Conservation (phyloP, 352 stramenopile genomes). For the Phytophthora ramorum region DNA sequence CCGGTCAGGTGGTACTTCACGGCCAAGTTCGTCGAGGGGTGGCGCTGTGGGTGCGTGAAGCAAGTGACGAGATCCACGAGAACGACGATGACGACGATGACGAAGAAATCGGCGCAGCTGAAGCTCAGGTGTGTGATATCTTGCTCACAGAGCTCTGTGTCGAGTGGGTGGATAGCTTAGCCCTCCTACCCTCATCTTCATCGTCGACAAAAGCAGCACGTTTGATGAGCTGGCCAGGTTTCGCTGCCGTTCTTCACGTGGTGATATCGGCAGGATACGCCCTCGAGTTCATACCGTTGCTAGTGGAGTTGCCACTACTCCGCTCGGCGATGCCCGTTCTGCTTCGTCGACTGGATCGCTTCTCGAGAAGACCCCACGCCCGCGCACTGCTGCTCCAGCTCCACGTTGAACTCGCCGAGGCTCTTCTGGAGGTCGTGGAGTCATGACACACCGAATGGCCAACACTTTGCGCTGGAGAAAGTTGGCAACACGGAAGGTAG, state of each 20-base stretch:
- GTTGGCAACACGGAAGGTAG: not conserved
- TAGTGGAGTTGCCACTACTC: conserved; percentile 23
- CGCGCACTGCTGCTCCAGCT: conserved; percentile 20
- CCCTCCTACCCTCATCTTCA: not conserved
- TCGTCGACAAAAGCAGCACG: not conserved
- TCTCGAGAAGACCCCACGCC: not conserved
- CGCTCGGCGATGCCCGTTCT: conserved; percentile 8
- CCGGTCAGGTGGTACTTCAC: conserved; percentile 6
- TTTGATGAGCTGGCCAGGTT: not conserved
- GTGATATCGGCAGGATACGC: conserved; percentile 22
- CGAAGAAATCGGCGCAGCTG: not conserved
- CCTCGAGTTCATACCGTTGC: conserved; percentile 24
- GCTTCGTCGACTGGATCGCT: conserved; percentile 18
- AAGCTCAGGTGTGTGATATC: not conserved
- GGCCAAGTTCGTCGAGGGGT: conserved; percentile 22
- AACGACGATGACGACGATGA: not conserved
- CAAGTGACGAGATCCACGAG: not conserved
- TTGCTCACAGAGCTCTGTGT: conserved; percentile 30
- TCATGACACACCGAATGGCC: not conserved
- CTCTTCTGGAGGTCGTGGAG: not conserved
- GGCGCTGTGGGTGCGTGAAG: conserved; percentile 2
- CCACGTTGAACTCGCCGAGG: conserved; percentile 19
- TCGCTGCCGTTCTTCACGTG: conserved; percentile 12
- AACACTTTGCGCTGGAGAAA: not conserved
- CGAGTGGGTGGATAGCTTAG: conserved; percentile 11